Evolutionary conservation across 345 rosid genomes (phyloP).

Genomic region (Eutrema yunnanense): DNA sequence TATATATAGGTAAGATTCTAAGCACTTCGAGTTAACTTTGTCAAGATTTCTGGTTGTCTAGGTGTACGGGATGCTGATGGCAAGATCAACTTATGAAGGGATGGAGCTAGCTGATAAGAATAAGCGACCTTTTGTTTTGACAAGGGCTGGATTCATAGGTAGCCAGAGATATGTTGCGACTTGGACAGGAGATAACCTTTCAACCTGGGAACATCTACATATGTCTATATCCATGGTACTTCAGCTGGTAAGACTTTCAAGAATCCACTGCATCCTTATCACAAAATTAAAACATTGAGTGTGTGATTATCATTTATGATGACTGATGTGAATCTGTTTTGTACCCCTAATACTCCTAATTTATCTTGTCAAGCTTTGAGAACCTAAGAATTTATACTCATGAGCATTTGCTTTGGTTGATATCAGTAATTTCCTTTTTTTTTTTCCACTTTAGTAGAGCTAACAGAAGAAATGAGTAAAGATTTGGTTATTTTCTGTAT

Average conservation of each 20-base stretch:
- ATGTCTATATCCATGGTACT: conserved; percentile 93
- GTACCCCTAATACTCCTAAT: background rate
- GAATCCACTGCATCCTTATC: background rate
- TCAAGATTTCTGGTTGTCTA: conserved; percentile 17
- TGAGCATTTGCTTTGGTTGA: no score
- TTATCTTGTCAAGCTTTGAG: background rate
- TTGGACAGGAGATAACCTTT: conserved; percentile 95
- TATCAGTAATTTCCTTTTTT: background rate
- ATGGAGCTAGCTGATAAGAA: conserved; percentile 61
- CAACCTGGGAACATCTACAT: conserved; percentile 89
- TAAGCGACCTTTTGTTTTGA: conserved; percentile 87
- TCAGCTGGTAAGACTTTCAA: conserved; percentile 64
- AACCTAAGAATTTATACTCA: background rate
- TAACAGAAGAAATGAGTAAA: background rate
- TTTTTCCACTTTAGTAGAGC: background rate
- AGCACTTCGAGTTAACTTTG: background rate
- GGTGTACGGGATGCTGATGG: conserved; percentile 95
- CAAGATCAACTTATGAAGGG: conserved; percentile 86
- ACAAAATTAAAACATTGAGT: background rate
- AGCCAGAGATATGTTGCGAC: conserved; percentile 90
- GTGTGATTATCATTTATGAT: background rate
- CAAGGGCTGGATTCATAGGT: conserved; percentile 93
- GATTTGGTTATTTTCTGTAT: background rate
- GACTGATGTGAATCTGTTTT: background rate
- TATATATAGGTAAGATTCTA: background rate